These are phyloP conservation scores for Sporisorium sorghi DNA, from an alignment of 1,284 basidiomycete species.

Conservation along the genomic window DNA sequence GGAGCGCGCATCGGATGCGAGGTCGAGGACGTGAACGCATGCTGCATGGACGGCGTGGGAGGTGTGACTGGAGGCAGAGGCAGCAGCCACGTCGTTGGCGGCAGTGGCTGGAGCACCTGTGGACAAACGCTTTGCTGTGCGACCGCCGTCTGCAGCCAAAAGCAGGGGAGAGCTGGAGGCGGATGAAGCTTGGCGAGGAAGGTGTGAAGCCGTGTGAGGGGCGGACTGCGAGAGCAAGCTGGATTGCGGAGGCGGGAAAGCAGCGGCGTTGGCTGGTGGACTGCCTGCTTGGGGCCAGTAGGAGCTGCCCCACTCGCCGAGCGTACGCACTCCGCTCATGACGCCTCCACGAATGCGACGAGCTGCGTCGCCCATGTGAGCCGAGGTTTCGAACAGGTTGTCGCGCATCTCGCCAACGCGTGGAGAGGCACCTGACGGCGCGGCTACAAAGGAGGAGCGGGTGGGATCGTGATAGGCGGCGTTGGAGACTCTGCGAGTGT, in stretches of 20 bases:
- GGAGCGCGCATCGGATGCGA: conserved; percentile 20
- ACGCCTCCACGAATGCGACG: conserved; percentile 49
- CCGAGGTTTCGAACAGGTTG: conserved; percentile 47
- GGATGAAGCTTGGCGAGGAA: conserved; percentile 27
- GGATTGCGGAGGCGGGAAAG: conserved; percentile 22
- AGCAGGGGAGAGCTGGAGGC: conserved; percentile 44
- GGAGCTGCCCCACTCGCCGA: conserved; percentile 49
- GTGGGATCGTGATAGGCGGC: conserved; percentile 20
- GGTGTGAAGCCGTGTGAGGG: conserved; percentile 23
- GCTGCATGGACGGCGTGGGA: conserved; percentile 1
- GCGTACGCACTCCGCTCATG: conserved; percentile 44
- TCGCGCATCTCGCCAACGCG: conserved; percentile 49
- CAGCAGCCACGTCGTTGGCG: not conserved
- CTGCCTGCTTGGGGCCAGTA: conserved; percentile 43
- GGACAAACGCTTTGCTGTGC: conserved; percentile 21
- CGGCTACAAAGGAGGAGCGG: conserved; percentile 3
- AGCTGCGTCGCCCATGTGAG: conserved; percentile 44
- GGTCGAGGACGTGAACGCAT: conserved; percentile 36
- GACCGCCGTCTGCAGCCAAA: conserved; percentile 14
- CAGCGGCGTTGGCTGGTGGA: conserved; percentile 4
- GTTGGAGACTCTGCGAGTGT: conserved; percentile 16
- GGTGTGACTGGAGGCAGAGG: not conserved
- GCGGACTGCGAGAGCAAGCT: conserved; percentile 45
- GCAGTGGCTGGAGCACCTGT: conserved; percentile 5
- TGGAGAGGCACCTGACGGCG: conserved; percentile 10